Base-by-base conservation (phyloP, 2,329 filamentous ascomycete genomes). In the Epichloe brachyelytri region DNA sequence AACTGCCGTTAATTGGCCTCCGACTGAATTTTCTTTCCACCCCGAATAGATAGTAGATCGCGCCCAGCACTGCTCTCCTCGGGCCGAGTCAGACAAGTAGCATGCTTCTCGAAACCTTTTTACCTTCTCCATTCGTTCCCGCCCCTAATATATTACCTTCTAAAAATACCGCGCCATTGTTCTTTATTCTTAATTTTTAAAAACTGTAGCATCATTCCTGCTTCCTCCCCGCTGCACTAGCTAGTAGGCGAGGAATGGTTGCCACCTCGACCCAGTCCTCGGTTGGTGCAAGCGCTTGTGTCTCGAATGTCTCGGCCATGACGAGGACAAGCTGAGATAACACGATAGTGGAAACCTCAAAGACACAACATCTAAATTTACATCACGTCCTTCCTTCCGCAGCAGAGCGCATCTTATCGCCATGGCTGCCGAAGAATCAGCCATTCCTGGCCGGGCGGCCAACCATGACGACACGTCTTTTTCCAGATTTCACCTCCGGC, bases 241-340 rank as follows among this genome's bases (percentile, higher is more conserved):
- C 22, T 22, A 22, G 22, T 22, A 34, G 41, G 19, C 40, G 37
- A 46, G 43, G 38, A 51, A 46, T 50, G 41, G 41, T 19, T 38
- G 43, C 20, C 34, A 39, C 15, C 49, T 10, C n/a, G 19, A 33
- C 10, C 10, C 33, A 39, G 41, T 46, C 43, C 49, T 49, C 26
- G 47, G 43, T 48, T 47, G 36, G 45, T 51, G 43, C 49, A 46
- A 47, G 48, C 38, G 49, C 50, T 43, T 48, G 54, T 46, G 43
- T 47, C 47, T 43, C 46, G 47, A 46, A 53, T 57, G 58, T 58
- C 57, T 55, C 55, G 53, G 54, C 48, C 46, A 43, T 53, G 22
- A 54, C 54, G 51, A 56, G 26, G 51, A 49, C 57, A 50, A 52
- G 51, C 53, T 52, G 54, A 56, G 54, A 52, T 49, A 51, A 43